Evolutionary conservation across 371 early-diverging fungal species (phyloP), one percentile per base, ranked within the genome.

Genomic region (Spraguea lophii): DNA sequence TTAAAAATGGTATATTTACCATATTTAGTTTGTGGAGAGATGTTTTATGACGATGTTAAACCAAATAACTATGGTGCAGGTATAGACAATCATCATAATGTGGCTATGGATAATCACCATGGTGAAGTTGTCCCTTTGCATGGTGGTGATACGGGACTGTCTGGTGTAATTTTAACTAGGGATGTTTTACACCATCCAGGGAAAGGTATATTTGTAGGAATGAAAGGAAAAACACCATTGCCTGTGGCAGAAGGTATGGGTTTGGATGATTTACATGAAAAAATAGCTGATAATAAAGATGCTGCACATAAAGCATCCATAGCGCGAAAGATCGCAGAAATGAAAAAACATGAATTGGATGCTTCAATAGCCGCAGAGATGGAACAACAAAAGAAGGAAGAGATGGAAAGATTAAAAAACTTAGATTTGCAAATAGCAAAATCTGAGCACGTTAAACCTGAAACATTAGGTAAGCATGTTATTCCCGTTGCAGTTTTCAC

Each of bases 111-210:
- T n/a, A n/a, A n/a, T n/a, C n/a, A n/a, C n/a, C n/a, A n/a, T n/a
- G n/a, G n/a, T n/a, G n/a, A n/a, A 7, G 42, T 16, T 42, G 9
- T 13, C 3, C 6, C 6, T 20, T 46, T 15, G 12, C 52, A 51
- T 26, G 10, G 27, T 3, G 53, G 53, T 4, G 53, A 52, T 15
- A 16, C 25, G 23, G 53, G 53, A 4, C 2, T 12, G 2, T 32
- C n/a, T n/a, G 16, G 22, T 7, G 19, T 52, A 46, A 9, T 52
- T 24, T 44, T 52, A 20, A 20, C 46, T 7, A 20, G 21, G 22
- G 53, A 52, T 34, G 53, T 37, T 13, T n/a, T 43, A n/a, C 53
- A 52, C 23, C 53, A 52, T 26, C 46, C 46, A 15, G 45, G 36
- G 13, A 46, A 37, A 27, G 19, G 34, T 17, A 23, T 36, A 10